Base-by-base conservation (phyloP, 163 green algal species). In the Trebouxia gelatinosa region DNA sequence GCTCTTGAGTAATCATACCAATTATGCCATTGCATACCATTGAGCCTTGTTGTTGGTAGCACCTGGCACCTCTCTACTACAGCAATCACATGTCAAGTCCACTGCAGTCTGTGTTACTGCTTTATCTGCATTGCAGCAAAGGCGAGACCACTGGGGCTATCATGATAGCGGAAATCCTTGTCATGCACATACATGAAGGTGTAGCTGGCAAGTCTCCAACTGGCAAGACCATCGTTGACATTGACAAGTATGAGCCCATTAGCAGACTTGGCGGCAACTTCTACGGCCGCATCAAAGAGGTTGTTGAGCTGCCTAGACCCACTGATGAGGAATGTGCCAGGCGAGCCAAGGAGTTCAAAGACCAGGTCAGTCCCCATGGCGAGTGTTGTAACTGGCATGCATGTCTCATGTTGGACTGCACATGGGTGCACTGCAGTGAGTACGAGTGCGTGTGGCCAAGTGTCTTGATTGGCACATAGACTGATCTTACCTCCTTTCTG, bases 131-230 rank as follows among this genome's bases (percentile, higher is more conserved):
- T 21, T 77, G 9, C 67, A 77, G 28, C 40, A 66, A 85, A 1
- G 93, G 93, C 6, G 71, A 85, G 57, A 78, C 88, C 3, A 91
- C 90, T 19, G 79, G 71, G 11, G 93, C 90, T 5, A 85, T 98
- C 2, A 84, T 98, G 3, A 85, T 98, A 21, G 94, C 84, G 26
- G 88, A 98, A 74, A 90, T 98, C 29, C 85, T 98, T 26, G 57
- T 93, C 57, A 89, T 92, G 75, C 94, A 98, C 77, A 78, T 97
- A 17, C 75, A 90, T 65, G 80, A 94, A 76, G 88, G 77, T 2
- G 91, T 95, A 5, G 81, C 88, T 29, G 81, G 70, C 21, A 85
- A 75, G 67, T 90, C 83, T 9, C 88, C 89, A 31, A 83, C 70
- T 26, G 91, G 91, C 59, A 93, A 93, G 54, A 76, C 90, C 16